Percentiles rank a stretch among this genome's conserved stretches.
Conservation (phyloP, 2,329 filamentous ascomycete genomes). For the Diaporthe batatas region DNA sequence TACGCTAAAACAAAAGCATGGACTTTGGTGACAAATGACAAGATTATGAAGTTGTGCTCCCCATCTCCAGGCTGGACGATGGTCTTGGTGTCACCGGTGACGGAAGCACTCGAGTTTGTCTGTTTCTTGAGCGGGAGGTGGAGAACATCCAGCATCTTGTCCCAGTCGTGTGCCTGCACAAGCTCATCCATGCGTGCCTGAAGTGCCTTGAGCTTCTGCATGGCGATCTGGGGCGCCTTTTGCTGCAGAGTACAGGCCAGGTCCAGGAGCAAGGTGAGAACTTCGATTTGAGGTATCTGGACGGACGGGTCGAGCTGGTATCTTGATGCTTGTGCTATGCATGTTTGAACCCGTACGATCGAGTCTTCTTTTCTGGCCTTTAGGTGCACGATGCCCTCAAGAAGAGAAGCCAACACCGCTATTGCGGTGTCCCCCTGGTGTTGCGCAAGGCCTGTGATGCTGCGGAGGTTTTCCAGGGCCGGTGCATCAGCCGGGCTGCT, state of each 20-base stretch:
- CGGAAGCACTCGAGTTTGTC: constrained; percentile 60
- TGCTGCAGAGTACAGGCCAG: constrained; percentile 77
- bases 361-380: constrained; percentile 74
- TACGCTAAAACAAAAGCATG: constrained; percentile 70
- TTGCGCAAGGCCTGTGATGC: constrained; percentile 69
- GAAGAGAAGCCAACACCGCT: constrained; percentile 73
- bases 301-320: constrained; percentile 76
- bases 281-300: constrained; percentile 74
- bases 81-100: constrained; percentile 69
- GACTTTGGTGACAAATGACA: constrained; percentile 72
- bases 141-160: constrained; percentile 62
- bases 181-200: constrained; percentile 73
- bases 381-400: constrained; percentile 79
- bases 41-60: constrained; percentile 67
- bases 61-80: constrained; percentile 65
- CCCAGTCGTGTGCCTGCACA: constrained; percentile 60
- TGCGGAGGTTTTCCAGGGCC: constrained; percentile 77
- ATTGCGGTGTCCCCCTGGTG: constrained; percentile 72
- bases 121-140: constrained; percentile 69
- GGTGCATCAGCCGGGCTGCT: constrained; percentile 71
- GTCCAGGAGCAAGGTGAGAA: constrained; percentile 76
- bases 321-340: constrained; percentile 80
- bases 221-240: constrained; percentile 68
- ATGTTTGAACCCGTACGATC: constrained; percentile 78
- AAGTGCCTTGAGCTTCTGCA: constrained; percentile 72